phyloP scores from a whole-genome alignment of 345 rosid species.

The Streptanthus diversifolius region DNA sequence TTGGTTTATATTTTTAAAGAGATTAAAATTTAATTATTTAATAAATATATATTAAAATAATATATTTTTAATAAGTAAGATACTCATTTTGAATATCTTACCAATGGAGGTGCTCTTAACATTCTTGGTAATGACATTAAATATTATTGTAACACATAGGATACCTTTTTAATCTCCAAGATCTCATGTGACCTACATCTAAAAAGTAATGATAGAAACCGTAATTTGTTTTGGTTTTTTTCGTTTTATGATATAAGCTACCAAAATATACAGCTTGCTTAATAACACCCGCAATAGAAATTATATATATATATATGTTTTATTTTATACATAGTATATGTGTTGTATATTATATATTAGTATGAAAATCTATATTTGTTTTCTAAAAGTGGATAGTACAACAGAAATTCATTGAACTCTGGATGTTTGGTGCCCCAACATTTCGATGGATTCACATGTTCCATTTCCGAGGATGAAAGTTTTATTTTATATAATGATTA shows the following conservation, averaged over 20 bases:
- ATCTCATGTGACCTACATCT: slow-evolving; percentile 22
- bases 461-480: slow-evolving; percentile 9
- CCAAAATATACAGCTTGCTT: slow-evolving; percentile 5
- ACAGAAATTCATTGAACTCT: not conserved
- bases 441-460: slow-evolving; percentile 22
- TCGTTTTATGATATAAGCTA: not conserved
- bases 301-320: too few relatives aligned
- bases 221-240: not conserved
- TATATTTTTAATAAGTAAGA: too few relatives aligned
- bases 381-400: not conserved
- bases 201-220: not conserved
- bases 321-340: too few relatives aligned
- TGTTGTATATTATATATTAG: not conserved
- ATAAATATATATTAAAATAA: too few relatives aligned
- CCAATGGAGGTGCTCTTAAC: too few relatives aligned
- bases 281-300: not conserved
- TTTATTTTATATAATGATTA: not conserved
- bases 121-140: not conserved
- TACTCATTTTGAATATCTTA: too few relatives aligned
- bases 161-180: slow-evolving; percentile 13
- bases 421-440: slow-evolving; percentile 17
- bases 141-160: slow-evolving; percentile 12
- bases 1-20: too few relatives aligned
- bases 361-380: not conserved
- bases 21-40: too few relatives aligned